Base-by-base conservation (phyloP, 2,329 filamentous ascomycete genomes). In the Colletotrichum chrysophilum region DNA sequence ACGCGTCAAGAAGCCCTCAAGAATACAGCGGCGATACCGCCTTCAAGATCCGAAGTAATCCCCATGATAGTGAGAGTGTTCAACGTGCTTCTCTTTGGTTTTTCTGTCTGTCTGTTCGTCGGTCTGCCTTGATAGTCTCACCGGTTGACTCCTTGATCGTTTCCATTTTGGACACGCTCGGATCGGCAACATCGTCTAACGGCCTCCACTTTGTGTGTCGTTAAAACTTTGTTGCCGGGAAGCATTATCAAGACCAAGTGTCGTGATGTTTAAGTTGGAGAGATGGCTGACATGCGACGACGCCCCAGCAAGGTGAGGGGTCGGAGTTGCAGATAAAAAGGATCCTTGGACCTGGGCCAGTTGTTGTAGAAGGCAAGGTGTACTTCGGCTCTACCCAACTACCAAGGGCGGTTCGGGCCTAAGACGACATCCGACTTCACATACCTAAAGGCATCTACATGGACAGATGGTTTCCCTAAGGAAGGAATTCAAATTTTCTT, bases 61-160 rank as follows among this genome's bases (percentile, higher is more conserved):
- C 18, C n/a, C 43, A 21, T 21, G 43, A 13, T 10, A 21, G 21
- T 12, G 9, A 21, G 6, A 48, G 1, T 48, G 18, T 12, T 13
- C 43, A 21, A 21, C 5, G n/a, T 21, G n/a, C n/a, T 48, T 48
- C 43, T 48, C n/a, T n/a, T 48, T 13, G 6, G 0, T 13, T 21
- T 21, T 48, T 3, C n/a, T 21, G 10, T 48, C 10, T 48, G 10
- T 48, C n/a, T 21, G 7, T 21, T 21, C 10, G 3, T 48, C n/a
- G n/a, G 5, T 12, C n/a, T n/a, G 9, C 43, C n/a, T 10, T 48
- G 6, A 21, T n/a, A 21, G 5, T 21, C 5, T 12, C n/a, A 13
- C n/a, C 3, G 10, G n/a, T 6, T n/a, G 43, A 21, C n/a, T 12
- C 2, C 1, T 43, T 43, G 3, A n/a, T 43, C 1, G 18, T n/a